A percentile compares a stretch with the other conserved stretches of the same genome.
Conservation (phyloP, 805 yeast species). For the Zygoascus ofunaensis region DNA sequence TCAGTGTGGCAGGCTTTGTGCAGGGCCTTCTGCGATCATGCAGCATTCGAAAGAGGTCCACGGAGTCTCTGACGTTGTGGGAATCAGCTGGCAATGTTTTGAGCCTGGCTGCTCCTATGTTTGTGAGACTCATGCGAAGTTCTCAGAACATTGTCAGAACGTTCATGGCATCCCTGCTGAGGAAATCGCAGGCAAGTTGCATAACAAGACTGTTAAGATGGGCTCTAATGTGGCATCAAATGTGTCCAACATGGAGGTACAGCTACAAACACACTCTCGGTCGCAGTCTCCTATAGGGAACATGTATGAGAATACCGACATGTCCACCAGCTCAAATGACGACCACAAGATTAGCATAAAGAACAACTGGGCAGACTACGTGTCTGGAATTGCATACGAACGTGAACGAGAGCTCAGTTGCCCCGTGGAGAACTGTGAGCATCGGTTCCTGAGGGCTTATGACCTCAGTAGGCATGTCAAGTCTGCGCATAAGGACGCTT, state of each 20-base stretch:
- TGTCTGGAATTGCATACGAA: constrained; percentile 31
- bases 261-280: neutral
- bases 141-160: constrained; percentile 47
- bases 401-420: constrained; percentile 25
- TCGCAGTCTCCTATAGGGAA: neutral
- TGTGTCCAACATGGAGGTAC: neutral
- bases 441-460: constrained; percentile 30
- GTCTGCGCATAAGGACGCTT: constrained; percentile 10
- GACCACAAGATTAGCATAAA: neutral
- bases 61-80: constrained; percentile 26
- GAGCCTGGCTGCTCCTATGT: constrained; percentile 33
- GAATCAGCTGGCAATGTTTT: constrained; percentile 50
- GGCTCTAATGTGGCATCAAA: too few species aligned
- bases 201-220: too few species aligned
- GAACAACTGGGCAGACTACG: neutral
- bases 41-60: constrained; percentile 65
- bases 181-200: too few species aligned
- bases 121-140: constrained; percentile 29
- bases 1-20: constrained; percentile 61
- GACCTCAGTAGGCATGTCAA: constrained; percentile 31
- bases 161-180: constrained; percentile 34
- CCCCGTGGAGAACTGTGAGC: constrained; percentile 24
- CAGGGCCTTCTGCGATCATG: constrained; percentile 58
- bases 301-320: neutral
- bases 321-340: neutral